Evolutionary conservation across 2,329 filamentous ascomycete species (phyloP).

Genomic region (Hymenotorrendiella dingleyae): DNA sequence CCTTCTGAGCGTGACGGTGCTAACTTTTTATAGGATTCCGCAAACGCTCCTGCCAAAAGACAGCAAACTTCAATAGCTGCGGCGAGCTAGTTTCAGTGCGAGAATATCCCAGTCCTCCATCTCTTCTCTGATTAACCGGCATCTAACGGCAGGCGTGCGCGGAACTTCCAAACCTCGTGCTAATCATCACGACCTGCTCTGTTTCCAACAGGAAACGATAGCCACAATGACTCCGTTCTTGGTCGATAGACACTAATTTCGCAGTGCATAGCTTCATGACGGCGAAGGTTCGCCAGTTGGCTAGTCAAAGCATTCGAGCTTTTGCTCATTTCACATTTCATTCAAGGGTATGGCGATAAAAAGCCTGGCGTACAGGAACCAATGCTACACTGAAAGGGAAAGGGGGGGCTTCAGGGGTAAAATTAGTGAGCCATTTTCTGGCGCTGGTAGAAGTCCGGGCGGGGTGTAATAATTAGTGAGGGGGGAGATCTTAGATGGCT

Average conservation of each 20-base stretch:
- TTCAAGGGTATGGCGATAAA: constrained; percentile 9
- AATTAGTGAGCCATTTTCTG: constrained; percentile 4
- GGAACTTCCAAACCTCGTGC: neutral
- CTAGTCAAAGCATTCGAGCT: constrained; percentile 9
- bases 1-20: constrained; percentile 9
- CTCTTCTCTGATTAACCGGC: constrained; percentile 22
- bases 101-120: constrained; percentile 13
- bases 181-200: too few relatives aligned
- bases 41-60: constrained; percentile 27
- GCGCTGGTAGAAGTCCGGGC: constrained; percentile 15
- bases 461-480: neutral
- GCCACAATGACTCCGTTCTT: too few relatives aligned
- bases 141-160: constrained; percentile 27
- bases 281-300: neutral
- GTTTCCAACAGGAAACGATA: too few relatives aligned
- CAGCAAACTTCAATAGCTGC: constrained; percentile 29
- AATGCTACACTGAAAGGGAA: neutral
- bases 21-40: constrained; percentile 26
- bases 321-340: constrained; percentile 11
- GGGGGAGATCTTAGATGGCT: constrained; percentile 14
- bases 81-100: constrained; percentile 28
- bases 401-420: neutral
- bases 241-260: constrained; percentile 9
- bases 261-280: constrained; percentile 3
- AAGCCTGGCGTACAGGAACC: constrained; percentile 13